These are phyloP conservation scores for Globisporangium megalacanthum DNA, from an alignment of 352 stramenopile species.

Conservation along the genomic window DNA sequence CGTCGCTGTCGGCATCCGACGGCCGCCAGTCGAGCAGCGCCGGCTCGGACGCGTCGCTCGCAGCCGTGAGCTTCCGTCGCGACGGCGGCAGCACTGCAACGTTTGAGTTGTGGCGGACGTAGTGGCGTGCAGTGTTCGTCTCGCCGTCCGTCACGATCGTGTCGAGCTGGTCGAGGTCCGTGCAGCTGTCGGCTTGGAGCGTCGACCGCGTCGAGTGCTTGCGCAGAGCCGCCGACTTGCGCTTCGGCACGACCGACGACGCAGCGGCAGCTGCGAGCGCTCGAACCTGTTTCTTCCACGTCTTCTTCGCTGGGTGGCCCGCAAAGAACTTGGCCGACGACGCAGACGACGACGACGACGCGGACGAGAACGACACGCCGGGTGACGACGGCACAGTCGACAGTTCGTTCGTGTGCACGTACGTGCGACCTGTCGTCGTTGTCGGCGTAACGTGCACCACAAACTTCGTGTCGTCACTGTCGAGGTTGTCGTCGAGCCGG, in stretches of 20 bases:
- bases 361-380: slow-evolving; percentile 13
- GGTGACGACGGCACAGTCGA: slow-evolving; percentile 22
- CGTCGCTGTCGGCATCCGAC: slow-evolving; percentile 8
- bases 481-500: slow-evolving; percentile 8
- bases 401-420: slow-evolving; percentile 12
- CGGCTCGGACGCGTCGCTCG: slow-evolving; percentile 15
- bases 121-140: slow-evolving; percentile 5
- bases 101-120: slow-evolving; percentile 9
- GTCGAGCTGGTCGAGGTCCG: slow-evolving; percentile 36
- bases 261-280: slow-evolving; percentile 10
- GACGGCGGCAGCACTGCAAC: too few relatives aligned
- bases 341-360: slow-evolving; percentile 10
- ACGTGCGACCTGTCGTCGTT: too few relatives aligned
- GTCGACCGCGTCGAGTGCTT: slow-evolving; percentile 16
- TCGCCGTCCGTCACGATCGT: slow-evolving; percentile 26
- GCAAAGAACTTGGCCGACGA: slow-evolving; percentile 8
- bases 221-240: slow-evolving; percentile 6
- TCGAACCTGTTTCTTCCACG: slow-evolving; percentile 14
- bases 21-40: slow-evolving; percentile 12
- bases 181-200: slow-evolving; percentile 11
- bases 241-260: neutral
- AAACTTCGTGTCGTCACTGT: slow-evolving; percentile 8
- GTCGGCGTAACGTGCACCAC: too few relatives aligned
- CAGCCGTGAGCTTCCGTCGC: slow-evolving; percentile 7
- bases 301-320: slow-evolving; percentile 4